Percentiles rank a stretch among this genome's conserved stretches.
Evolutionary conservation across 495 filamentous ascomycete genomes (phyloP).

Genomic region (Hypoxylon intermedium): DNA sequence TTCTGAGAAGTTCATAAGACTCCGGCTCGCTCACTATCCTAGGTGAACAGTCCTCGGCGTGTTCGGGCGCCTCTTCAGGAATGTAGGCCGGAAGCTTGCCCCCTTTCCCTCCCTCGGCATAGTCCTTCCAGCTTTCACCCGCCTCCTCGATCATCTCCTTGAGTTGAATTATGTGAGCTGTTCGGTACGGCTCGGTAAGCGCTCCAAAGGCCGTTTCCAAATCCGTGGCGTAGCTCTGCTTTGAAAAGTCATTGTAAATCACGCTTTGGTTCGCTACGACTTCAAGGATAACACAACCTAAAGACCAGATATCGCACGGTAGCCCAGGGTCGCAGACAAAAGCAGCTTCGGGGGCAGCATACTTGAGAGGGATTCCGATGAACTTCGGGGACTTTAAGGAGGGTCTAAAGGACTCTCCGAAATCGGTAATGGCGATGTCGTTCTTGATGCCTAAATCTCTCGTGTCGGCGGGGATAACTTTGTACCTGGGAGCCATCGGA

Average conservation of each 20-base stretch:
- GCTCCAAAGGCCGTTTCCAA: background rate
- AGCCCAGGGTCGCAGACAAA: background rate
- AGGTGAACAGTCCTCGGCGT: background rate
- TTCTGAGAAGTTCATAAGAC: background rate
- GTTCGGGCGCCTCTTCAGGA: background rate
- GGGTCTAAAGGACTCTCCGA: background rate
- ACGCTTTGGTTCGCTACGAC: background rate
- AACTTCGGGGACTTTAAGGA: background rate
- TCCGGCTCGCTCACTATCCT: background rate
- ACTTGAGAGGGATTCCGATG: background rate
- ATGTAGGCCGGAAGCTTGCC: background rate
- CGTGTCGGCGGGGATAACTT: background rate
- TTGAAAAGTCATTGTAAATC: background rate
- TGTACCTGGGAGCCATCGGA: background rate
- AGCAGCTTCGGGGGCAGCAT: background rate
- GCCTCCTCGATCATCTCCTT: background rate
- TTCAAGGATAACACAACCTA: background rate
- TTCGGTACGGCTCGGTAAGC: background rate
- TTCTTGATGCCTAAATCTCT: background rate
- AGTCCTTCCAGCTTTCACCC: background rate
- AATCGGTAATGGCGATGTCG: background rate
- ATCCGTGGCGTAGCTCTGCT: background rate
- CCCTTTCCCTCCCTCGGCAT: background rate
- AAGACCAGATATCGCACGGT: background rate
- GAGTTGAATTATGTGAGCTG: background rate